Evolutionary conservation across 1,284 basidiomycete species (phyloP), one percentile per base, ranked within the genome.

Genomic region (Melampsora occidentalis): DNA sequence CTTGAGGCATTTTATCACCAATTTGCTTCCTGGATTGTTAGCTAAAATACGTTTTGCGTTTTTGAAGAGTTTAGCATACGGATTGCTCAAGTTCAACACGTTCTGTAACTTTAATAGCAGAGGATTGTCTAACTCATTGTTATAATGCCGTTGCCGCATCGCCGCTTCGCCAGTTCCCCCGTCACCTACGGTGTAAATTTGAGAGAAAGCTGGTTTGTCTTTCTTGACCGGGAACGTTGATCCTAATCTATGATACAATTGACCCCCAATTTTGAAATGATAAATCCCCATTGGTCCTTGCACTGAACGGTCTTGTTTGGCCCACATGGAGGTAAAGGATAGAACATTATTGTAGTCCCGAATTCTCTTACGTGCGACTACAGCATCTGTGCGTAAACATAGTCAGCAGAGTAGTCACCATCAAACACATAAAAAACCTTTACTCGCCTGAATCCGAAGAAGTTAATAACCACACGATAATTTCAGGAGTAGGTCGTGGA

Each of bases 21-120:
- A 39, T 39, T 10, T 39, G 35, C 35, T 10, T 5, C 35, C 35
- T 10, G 5, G 6, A 39, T 16, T 2, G 7, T 25, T n/a, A 20
- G 5, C 18, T n/a, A 16, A 25, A 2, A 22, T 71, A 48, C 16
- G 39, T 64, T 18, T 48, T 46, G 59, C 69, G 5, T 5, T 46
- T 61, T 63, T 62, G 22, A 59, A 64, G 22, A 62, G n/a, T 62
- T 22, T 62, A 2, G 42, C 53, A 62, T 61, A 70, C 35, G 69
- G 57, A 42, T 70, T 70, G 39, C 42, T 14, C 42, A 5, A 33
- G 35, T 70, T 16, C 57, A 70, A 39, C 14, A 42, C 39, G 14
- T 39, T 3, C 46, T 61, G 69, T 35, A 33, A 61, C 5, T 39
- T 46, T 6, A 25, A 5, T 16, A 70, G 5, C 31, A 53, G 33